Evolutionary conservation across 1,284 basidiomycete genomes (phyloP), one percentile per base, ranked within the genome.

Genomic region (Sporisorium graminicola): DNA sequence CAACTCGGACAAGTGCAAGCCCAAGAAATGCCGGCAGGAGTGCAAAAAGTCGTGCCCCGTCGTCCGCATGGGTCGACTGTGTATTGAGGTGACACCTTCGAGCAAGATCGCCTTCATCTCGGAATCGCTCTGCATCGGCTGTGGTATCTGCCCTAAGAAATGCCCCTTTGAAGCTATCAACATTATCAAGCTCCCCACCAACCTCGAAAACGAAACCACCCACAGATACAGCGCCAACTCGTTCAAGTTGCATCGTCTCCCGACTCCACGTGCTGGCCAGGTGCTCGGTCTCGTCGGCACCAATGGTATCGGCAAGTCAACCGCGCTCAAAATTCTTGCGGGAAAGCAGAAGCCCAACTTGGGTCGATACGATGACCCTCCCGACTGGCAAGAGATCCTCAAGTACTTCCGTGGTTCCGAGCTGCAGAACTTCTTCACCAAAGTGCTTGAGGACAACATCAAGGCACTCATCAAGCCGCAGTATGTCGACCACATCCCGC

Each of bases 391-490:
- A 49, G 84, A 84, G 73, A 85, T 85, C 60, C 74, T 85, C 67
- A 83, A 81, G 64, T 83, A 85, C 71, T 85, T 85, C 77, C 80
- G 84, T 55, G 84, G 84, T 44, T 83, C 82, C 37, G 84, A 85
- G 75, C 68, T 85, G 50, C 84, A 85, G 55, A 85, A 85, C 74
- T 85, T 83, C 64, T 85, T 85, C 73, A 84, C 82, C 54, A 85
- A 85, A 67, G 84, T 85, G 53, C 77, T 85, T 9, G 84, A 85
- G 65, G 84, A 85, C 77, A 83, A 85, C 74, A 82, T 85, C 74
- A 85, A 85, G 76, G 84, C 84, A 24, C 78, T 85, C 26, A 85
- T 85, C 74, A 85, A 85, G 75, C 84, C 84, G 16, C 84, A 85
- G 71, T 85, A 85, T 56, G 84, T 85, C 44, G 84, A 85, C 69